phyloP scores from a whole-genome alignment of 495 filamentous ascomycete species.

The Letharia lupina region DNA sequence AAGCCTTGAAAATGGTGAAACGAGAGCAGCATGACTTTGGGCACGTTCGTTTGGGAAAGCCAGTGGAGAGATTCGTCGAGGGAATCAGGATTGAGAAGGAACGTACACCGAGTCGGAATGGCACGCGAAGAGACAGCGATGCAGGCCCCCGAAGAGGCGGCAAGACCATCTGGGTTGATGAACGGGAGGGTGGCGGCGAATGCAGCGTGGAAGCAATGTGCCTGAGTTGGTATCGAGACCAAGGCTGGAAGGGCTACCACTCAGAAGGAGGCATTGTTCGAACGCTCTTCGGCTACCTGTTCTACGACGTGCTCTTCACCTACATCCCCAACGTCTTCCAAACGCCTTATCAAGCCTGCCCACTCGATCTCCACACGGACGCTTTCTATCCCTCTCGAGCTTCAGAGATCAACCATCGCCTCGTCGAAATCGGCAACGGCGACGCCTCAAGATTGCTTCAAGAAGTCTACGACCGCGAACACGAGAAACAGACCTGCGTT shows the following conservation, averaged over 20 bases:
- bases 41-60: conserved; percentile 66
- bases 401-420: conserved; percentile 80
- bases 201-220: conserved; percentile 91
- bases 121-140: conserved; percentile 29
- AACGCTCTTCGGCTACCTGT: conserved; percentile 76
- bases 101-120: conserved; percentile 27
- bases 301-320: conserved; percentile 87
- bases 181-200: conserved; percentile 54
- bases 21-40: conserved; percentile 89
- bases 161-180: conserved; percentile 85
- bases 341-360: conserved; percentile 87
- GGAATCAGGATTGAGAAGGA: conserved; percentile 67
- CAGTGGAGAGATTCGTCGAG: conserved; percentile 62
- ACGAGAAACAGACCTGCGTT: conserved; percentile 65
- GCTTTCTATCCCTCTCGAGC: conserved; percentile 79
- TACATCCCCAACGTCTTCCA: conserved; percentile 97
- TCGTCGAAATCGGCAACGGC: conserved; percentile 79
- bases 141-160: conserved; percentile 41
- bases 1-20: conserved; percentile 69
- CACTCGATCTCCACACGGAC: conserved; percentile 87
- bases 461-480: conserved; percentile 54
- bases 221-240: conserved; percentile 68
- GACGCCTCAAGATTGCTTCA: conserved; percentile 57
- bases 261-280: conserved; percentile 82
- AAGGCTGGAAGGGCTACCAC: conserved; percentile 93